These are phyloP conservation scores for Evansstolkia leycettana DNA, from an alignment of 495 filamentous ascomycete species.

Conservation along the genomic window DNA sequence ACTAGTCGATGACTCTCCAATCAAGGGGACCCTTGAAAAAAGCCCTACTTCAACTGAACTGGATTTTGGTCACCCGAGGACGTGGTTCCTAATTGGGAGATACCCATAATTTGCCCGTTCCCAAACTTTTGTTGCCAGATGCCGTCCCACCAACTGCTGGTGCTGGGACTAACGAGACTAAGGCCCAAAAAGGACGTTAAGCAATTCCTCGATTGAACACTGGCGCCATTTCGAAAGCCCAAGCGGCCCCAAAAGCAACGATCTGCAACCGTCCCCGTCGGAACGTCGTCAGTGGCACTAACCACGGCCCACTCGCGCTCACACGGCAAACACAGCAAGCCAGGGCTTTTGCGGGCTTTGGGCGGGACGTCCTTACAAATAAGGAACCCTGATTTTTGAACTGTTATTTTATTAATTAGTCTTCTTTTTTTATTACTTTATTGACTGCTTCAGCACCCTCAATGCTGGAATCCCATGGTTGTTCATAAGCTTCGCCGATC, in stretches of 20 bases:
- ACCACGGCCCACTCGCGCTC: constrained; percentile 20
- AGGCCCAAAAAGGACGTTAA: no score
- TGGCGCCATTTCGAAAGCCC: constrained; percentile 1
- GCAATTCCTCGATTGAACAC: background rate
- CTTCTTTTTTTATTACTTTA: constrained; percentile 17
- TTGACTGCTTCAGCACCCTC: constrained; percentile 10
- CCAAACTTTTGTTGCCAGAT: no score
- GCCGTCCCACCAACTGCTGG: background rate
- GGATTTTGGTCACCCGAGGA: background rate
- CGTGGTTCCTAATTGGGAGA: background rate
- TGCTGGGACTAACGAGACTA: no score
- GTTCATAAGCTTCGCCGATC: constrained; percentile 74
- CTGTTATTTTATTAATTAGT: no score
- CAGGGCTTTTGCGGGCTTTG: no score
- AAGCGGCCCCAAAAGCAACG: constrained; percentile 5
- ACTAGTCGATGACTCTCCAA: no score
- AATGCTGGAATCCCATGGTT: constrained; percentile 23
- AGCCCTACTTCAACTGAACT: no score
- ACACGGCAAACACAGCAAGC: constrained; percentile 17
- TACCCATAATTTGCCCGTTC: no score
- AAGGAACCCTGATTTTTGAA: no score
- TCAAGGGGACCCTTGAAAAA: no score
- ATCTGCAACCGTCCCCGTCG: constrained; percentile 35
- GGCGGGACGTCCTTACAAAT: no score
- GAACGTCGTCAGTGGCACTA: constrained; percentile 39